Conservation (phyloP, 768 basidiomycete genomes). For the Boletus barrowsii region DNA sequence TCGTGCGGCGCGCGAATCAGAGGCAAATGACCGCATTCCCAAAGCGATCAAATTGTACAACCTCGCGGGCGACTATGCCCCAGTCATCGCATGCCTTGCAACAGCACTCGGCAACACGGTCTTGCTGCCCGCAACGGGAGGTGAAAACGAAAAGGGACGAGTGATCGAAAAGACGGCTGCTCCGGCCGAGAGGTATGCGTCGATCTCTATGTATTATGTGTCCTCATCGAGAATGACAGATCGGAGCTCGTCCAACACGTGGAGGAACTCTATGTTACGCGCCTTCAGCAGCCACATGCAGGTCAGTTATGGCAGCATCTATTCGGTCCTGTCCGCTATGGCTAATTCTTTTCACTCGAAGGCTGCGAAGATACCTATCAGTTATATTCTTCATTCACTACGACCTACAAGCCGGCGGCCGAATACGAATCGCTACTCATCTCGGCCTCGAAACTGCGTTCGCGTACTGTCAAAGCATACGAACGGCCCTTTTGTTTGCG, state of each 20-base stretch:
- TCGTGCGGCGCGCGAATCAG: constrained; percentile 75
- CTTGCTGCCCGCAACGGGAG: constrained; percentile 51
- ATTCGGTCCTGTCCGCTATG: background rate
- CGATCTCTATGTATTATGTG: background rate
- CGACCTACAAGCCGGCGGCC: constrained; percentile 62
- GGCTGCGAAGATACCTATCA: constrained; percentile 81
- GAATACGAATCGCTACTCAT: constrained; percentile 57
- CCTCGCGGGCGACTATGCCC: constrained; percentile 85
- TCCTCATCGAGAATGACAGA: constrained; percentile 30
- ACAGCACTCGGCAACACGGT: constrained; percentile 84
- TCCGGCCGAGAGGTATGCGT: constrained; percentile 44
- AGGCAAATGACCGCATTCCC: constrained; percentile 78
- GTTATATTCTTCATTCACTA: constrained; percentile 87
- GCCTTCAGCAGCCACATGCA: constrained; percentile 74
- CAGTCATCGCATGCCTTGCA: constrained; percentile 85
- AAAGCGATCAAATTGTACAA: constrained; percentile 97
- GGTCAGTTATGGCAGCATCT: constrained; percentile 40
- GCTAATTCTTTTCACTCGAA: constrained; percentile 28
- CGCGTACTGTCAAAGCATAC: no score
- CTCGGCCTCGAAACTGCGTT: no score
- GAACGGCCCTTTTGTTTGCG: no score
- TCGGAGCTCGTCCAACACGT: constrained; percentile 45
- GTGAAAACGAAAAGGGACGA: constrained; percentile 58
- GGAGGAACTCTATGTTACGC: constrained; percentile 55
- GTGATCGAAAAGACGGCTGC: constrained; percentile 58